phyloP scores from a whole-genome alignment of 192 early-diverging fungal species.

The Lunasporangiospora selenospora region DNA sequence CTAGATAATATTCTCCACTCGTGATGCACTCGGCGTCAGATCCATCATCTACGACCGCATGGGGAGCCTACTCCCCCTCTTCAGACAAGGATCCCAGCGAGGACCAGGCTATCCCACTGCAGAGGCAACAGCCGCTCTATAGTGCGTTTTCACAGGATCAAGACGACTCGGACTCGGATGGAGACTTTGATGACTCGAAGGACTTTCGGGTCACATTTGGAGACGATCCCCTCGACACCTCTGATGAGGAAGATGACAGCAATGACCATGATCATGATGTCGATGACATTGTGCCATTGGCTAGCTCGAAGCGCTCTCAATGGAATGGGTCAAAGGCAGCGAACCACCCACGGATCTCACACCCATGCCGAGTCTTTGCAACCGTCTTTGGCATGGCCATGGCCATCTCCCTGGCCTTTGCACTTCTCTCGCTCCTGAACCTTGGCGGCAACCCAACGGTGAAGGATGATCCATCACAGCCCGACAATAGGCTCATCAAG shows the following conservation, averaged over 20 bases:
- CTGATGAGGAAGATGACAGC: conserved; percentile 19
- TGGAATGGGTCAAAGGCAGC: background rate
- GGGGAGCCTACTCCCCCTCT: too few relatives aligned
- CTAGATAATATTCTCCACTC: too few relatives aligned
- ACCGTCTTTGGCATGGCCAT: conserved; percentile 20
- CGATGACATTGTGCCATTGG: conserved; percentile 24
- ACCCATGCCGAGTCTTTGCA: conserved; percentile 33
- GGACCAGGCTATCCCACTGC: too few relatives aligned
- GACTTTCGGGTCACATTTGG: background rate
- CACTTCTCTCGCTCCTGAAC: conserved; percentile 25
- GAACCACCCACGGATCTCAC: conserved; percentile 1
- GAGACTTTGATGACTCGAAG: too few relatives aligned
- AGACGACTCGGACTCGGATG: background rate
- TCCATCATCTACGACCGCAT: background rate
- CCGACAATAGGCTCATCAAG: conserved; percentile 20
- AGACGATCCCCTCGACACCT: background rate
- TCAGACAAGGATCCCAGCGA: too few relatives aligned
- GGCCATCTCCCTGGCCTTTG: conserved; percentile 25
- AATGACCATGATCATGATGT: conserved; percentile 12
- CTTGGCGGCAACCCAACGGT: conserved; percentile 9
- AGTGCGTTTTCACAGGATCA: background rate
- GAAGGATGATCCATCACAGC: background rate
- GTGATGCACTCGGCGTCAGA: background rate
- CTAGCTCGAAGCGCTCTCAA: conserved; percentile 15
- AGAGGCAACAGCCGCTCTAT: too few relatives aligned